A percentile compares a stretch with the other conserved stretches of the same genome.
These are phyloP conservation scores for Biancaea sappan DNA, from an alignment of 306 rosid genomes.

Conservation along the genomic window DNA sequence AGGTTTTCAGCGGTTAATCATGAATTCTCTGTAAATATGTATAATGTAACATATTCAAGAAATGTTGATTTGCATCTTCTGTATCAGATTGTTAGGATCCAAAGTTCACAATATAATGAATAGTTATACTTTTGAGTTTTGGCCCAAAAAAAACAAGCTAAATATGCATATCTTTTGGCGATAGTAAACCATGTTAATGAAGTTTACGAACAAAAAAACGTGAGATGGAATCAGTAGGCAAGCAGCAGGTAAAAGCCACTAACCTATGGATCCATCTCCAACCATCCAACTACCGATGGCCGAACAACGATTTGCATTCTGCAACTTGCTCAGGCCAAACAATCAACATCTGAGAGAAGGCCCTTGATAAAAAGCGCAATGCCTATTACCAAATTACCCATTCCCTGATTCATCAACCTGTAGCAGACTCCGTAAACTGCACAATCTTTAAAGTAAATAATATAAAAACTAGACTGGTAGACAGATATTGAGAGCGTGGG, in stretches of 20 bases:
- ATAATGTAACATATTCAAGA: neutral
- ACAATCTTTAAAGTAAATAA: neutral
- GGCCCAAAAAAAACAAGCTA: neutral
- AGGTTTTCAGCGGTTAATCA: neutral
- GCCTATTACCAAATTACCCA: neutral
- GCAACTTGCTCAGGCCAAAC: conserved; percentile 16
- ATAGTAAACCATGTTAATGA: neutral
- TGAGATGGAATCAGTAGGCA: conserved; percentile 11
- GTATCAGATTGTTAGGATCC: neutral
- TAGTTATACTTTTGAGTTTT: neutral
- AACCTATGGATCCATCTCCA: conserved; percentile 6
- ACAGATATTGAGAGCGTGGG: neutral
- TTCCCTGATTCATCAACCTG: neutral
- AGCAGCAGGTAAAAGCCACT: conserved; percentile 7
- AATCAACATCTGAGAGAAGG: neutral
- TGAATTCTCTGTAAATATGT: neutral
- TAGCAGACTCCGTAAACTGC: neutral
- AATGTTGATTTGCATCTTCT: neutral
- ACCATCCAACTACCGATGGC: neutral
- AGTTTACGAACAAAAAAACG: neutral
- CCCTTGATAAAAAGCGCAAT: conserved; percentile 16
- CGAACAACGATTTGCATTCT: neutral
- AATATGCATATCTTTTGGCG: neutral
- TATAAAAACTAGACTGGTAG: neutral
- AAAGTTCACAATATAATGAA: neutral